Conservation (phyloP, 495 filamentous ascomycete species). For the Neurospora sp. region DNA sequence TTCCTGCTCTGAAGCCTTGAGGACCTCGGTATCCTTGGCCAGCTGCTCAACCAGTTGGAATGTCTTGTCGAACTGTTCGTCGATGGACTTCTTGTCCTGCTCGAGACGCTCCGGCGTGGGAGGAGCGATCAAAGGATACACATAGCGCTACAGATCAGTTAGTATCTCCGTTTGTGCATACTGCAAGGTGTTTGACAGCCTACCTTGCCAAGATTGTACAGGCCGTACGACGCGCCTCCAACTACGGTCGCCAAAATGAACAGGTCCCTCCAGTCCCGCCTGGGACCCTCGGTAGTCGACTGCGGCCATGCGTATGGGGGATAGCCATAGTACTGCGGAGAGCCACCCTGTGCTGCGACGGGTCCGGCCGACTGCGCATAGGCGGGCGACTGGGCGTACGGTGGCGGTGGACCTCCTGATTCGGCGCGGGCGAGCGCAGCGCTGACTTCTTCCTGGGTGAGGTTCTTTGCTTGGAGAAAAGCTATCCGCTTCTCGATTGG, state of each 20-base stretch:
- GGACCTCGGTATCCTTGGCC: constrained; percentile 71
- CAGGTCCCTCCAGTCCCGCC: constrained; percentile 94
- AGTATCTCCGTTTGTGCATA: constrained; percentile 1
- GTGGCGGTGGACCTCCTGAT: constrained; percentile 36
- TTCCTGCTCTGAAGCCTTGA: constrained; percentile 76
- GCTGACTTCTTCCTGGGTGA: constrained; percentile 92
- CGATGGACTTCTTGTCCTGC: constrained; percentile 83
- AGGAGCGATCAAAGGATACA: constrained; percentile 80
- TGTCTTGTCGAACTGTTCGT: constrained; percentile 82
- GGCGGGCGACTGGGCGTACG: constrained; percentile 38
- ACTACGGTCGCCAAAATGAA: constrained; percentile 96
- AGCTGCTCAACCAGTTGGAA: constrained; percentile 90
- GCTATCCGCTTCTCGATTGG: constrained; percentile 87
- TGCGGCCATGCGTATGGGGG: constrained; percentile 53
- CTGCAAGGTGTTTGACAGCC: background rate
- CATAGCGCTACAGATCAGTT: constrained; percentile 58
- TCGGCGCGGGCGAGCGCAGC: constrained; percentile 66
- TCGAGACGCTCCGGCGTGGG: constrained; percentile 89
- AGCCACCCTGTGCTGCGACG: constrained; percentile 32
- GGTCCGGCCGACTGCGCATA: constrained; percentile 14
- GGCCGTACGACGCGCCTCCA: constrained; percentile 72
- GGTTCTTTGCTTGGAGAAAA: constrained; percentile 93
- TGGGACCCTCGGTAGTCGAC: constrained; percentile 61
- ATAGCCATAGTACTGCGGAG: constrained; percentile 56
- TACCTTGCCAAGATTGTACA: constrained; percentile 83